Evolutionary conservation across 306 rosid species (phyloP).

Genomic region (Mimosa pudica): DNA sequence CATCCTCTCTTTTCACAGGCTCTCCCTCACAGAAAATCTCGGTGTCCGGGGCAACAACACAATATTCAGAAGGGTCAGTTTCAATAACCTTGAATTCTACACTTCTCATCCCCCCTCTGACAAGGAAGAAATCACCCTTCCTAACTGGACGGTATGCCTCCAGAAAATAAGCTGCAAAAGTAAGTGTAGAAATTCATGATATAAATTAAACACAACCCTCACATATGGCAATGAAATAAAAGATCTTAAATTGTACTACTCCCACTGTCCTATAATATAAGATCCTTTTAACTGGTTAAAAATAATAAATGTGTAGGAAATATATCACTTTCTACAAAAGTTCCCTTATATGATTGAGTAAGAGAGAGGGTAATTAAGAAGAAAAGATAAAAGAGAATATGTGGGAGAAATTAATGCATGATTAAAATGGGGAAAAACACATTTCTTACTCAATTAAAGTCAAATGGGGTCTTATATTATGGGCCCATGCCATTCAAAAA

Average conservation of each 20-base stretch:
- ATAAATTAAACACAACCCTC: background rate
- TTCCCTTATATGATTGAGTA: too few species aligned
- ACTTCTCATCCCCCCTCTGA: conserved; percentile 98
- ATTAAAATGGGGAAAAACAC: too few species aligned
- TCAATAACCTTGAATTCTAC: conserved; percentile 98
- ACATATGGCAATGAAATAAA: conserved; percentile 2
- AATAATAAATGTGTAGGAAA: too few species aligned
- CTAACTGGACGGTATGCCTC: conserved; percentile 95
- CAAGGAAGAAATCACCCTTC: conserved; percentile 92
- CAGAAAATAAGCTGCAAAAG: conserved; percentile 81
- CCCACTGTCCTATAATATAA: too few species aligned
- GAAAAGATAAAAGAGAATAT: too few species aligned
- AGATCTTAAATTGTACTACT: background rate
- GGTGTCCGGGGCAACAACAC: conserved; percentile 97
- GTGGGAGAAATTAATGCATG: too few species aligned
- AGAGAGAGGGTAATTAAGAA: too few species aligned
- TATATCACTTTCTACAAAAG: too few species aligned
- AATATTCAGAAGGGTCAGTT: conserved; percentile 89
- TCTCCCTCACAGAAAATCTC: conserved; percentile 98
- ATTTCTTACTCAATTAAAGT: too few species aligned
- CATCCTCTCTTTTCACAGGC: conserved; percentile 90
- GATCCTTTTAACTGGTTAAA: too few species aligned
- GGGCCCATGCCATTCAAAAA: too few species aligned
- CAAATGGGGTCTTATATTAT: too few species aligned
- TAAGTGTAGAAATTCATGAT: conserved; percentile 19